A percentile compares a stretch with the other conserved stretches of the same genome.
Evolutionary conservation across 441 rosid genomes (phyloP).

Genomic region (Mallotus japonicus): DNA sequence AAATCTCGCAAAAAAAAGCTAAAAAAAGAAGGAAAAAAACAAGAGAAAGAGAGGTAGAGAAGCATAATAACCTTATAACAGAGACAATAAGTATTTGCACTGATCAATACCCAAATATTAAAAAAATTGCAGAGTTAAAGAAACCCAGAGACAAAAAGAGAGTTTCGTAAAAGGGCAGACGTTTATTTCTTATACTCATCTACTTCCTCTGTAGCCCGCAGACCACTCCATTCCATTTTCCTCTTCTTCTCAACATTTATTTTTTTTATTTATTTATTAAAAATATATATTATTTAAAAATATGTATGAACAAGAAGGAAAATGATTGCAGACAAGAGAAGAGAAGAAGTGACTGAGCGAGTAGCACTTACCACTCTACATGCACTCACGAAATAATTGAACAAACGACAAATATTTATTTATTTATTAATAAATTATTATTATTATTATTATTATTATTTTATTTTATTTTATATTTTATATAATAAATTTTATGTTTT

Average conservation of each 20-base stretch:
- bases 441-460: not conserved
- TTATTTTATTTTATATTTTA: not conserved
- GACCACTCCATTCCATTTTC: conserved; percentile 17
- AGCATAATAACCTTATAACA: not conserved
- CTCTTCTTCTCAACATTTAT: too few species aligned
- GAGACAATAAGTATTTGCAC: not conserved
- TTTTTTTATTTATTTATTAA: too few species aligned
- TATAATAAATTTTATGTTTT: too few species aligned
- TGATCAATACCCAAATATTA: not conserved
- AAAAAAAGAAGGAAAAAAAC: not conserved
- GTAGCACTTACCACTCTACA: not conserved
- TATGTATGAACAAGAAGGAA: not conserved
- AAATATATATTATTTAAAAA: too few species aligned
- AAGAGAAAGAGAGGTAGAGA: conserved; percentile 12
- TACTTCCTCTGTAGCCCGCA: conserved; percentile 66
- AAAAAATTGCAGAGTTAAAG: conserved; percentile 9
- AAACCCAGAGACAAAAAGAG: conserved; percentile 1
- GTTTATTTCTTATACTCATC: conserved; percentile 71
- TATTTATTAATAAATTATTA: not conserved
- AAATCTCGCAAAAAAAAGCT: not conserved
- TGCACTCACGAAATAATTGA: not conserved
- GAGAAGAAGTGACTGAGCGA: not conserved
- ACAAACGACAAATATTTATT: not conserved
- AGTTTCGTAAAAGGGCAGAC: conserved; percentile 71
- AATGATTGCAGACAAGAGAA: conserved; percentile 23